Evolutionary conservation across 2,329 filamentous ascomycete species (phyloP), one percentile per base, ranked within the genome.

Genomic region (Incumbomyces lentus): DNA sequence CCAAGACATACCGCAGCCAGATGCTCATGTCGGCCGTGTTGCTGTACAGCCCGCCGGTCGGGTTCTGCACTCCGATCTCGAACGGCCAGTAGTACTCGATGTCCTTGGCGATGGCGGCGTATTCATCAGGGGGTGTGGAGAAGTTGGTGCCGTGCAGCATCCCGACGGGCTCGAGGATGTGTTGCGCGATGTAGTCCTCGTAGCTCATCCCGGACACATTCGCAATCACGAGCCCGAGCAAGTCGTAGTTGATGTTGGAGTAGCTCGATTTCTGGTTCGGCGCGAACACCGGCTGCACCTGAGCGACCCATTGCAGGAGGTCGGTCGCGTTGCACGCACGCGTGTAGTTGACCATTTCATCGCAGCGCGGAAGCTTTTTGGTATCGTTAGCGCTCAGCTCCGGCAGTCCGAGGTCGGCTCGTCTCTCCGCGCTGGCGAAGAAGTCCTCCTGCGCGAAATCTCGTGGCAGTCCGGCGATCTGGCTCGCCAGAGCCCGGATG

Each of bases 31-130:
- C 69, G 1, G 45, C 51, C 3, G 65, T 58, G 1, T 62, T 63
- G 33, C 59, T 63, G 58, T 69, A 72, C 26, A 72, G 62, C 1
- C 67, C 69, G 7, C 68, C 69, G 0, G 67, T 55, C 13, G 40
- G 47, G 16, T 40, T 40, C 19, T 46, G 44, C 4, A 46, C 36
- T 12, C 44, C 44, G n/a, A 46, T 40, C 14, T 46, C 35, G 30
- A 46, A 40, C 8, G n/a, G 14, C 44, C 44, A 46, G 44, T 46
- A 46, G 16, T 40, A 46, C 17, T 40, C 37, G 5, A 33, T 34
- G 2, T n/a, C 47, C 39, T 50, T 51, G 40, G 57, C 51, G 26
- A 59, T 49, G 7, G 57, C 55, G 13, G 56, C 56, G 19, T 52
- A 40, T 11, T 34, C 26, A 22, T 59, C 56, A 6, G 49, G 12